A percentile compares a stretch with the other conserved stretches of the same genome.
Evolutionary conservation across 306 rosid species (phyloP).

Genomic region (Canavalia ensiformis): DNA sequence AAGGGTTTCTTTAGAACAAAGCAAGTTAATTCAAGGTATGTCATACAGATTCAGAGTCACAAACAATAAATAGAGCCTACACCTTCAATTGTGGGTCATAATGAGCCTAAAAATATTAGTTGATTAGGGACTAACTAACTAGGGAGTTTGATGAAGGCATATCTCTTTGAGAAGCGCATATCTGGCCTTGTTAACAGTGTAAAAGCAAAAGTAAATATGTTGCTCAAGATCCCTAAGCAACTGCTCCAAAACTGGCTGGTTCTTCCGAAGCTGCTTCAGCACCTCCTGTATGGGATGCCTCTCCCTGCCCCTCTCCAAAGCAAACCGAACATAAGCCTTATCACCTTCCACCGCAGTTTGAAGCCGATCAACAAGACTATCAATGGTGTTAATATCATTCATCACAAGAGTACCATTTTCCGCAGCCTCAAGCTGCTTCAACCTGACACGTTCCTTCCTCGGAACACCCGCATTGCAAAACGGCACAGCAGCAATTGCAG

Average conservation of each 20-base stretch:
- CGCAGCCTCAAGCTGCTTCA: constrained; percentile 74
- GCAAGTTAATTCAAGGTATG: constrained; percentile 22
- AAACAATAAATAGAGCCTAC: constrained; percentile 27
- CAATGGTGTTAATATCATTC: constrained; percentile 63
- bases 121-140: constrained; percentile 31
- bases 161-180: constrained; percentile 59
- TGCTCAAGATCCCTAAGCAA: constrained; percentile 66
- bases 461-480: constrained; percentile 47
- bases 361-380: constrained; percentile 64
- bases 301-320: constrained; percentile 64
- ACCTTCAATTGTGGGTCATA: constrained; percentile 15
- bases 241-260: constrained; percentile 48
- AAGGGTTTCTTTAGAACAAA: constrained; percentile 3
- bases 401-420: constrained; percentile 59
- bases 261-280: constrained; percentile 63
- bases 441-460: constrained; percentile 49
- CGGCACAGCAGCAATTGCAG: constrained; percentile 32
- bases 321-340: constrained; percentile 55
- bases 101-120: neutral
- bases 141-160: constrained; percentile 46
- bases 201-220: constrained; percentile 61
- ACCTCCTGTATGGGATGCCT: constrained; percentile 70
- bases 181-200: constrained; percentile 68
- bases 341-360: constrained; percentile 63
- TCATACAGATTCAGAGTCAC: neutral